These are phyloP conservation scores for Chlorophyllum brunneum DNA, from an alignment of 768 basidiomycete genomes.

Conservation along the genomic window DNA sequence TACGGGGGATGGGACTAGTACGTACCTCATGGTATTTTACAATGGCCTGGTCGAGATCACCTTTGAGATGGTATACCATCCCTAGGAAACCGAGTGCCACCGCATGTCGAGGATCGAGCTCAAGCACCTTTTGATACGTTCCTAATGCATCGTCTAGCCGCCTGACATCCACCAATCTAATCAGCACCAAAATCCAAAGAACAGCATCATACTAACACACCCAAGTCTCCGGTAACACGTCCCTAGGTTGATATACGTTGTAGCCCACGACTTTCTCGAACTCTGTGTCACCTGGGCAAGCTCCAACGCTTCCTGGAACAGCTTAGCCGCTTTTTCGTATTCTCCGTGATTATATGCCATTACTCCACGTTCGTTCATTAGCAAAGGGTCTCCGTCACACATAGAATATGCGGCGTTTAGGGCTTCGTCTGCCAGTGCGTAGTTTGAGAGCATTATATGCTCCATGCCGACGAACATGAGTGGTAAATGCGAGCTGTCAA, in stretches of 20 bases:
- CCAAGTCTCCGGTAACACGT: constrained; percentile 81
- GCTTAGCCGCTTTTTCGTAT: constrained; percentile 67
- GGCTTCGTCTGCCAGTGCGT: constrained; percentile 81
- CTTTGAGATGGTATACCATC: constrained; percentile 78
- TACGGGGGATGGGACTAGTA: not conserved
- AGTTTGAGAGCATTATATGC: constrained; percentile 86
- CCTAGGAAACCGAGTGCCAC: constrained; percentile 85
- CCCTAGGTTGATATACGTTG: constrained; percentile 90
- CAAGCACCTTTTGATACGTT: constrained; percentile 76
- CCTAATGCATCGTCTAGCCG: constrained; percentile 61
- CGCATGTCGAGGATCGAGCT: constrained; percentile 82
- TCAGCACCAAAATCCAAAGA: not conserved
- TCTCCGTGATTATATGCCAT: constrained; percentile 85
- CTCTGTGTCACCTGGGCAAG: constrained; percentile 82
- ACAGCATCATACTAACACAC: constrained; percentile 34
- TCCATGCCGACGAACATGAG: constrained; percentile 98
- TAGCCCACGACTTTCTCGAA: constrained; percentile 81
- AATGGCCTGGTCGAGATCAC: constrained; percentile 76
- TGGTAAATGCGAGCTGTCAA: constrained; percentile 84
- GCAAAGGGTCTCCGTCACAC: constrained; percentile 84
- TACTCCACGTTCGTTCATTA: constrained; percentile 91
- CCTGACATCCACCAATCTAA: constrained; percentile 20
- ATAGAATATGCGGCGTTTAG: constrained; percentile 76
- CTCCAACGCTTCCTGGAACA: constrained; percentile 76
- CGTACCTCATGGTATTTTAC: constrained; percentile 87